Evolutionary conservation across 129 eudicot genomes (phyloP), one percentile per base, ranked within the genome.

Genomic region (sunflower (Helianthus annuus)): DNA sequence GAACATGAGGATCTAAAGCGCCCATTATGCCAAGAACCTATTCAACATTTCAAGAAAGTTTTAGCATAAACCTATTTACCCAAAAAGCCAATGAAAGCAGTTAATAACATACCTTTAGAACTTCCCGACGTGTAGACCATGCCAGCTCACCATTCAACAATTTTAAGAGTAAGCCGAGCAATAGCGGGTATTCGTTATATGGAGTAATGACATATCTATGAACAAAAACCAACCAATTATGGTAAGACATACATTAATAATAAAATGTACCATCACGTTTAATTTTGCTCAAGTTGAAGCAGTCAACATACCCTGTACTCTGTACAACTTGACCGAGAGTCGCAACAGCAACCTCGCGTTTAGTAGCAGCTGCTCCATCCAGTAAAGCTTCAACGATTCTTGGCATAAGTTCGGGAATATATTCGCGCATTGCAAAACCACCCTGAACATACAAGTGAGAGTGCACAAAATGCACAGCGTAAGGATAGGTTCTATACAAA

Each of bases 11-110:
- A 81, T 94, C 98, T 77, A 94, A 81, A 71, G 98, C 98, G 66
- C 98, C 98, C 96, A 94, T 87, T 73, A 94, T 94, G 55, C 98
- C 97, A 72, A 94, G 88, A 71, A 94, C 98, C 98, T 94, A 71
- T 44, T 40, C 69, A 71, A 12, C 40, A 64, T 69, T 42, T 51
- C 58, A 68, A 34, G 8, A 76, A 2, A 68, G 24, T 39, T 55
- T 81, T 6, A 79, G 81, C 77, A 64, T 0, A 22, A 65, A 45
- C 53, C 49, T 36, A 55, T 48, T 60, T 60, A 69, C 12, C 27
- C 22, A 16, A 11, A 45, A 82, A 58, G 74, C 57, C 59, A 15
- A 27, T 3, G n/a, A 52, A 24, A 64, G 59, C 27, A 14, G 48
- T 53, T 63, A n/a, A 29, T 22, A 75, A 19, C 64, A 62, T 74